phyloP scores from a whole-genome alignment of 2,329 filamentous ascomycete genomes.

The Apiospora rasikravindrae region DNA sequence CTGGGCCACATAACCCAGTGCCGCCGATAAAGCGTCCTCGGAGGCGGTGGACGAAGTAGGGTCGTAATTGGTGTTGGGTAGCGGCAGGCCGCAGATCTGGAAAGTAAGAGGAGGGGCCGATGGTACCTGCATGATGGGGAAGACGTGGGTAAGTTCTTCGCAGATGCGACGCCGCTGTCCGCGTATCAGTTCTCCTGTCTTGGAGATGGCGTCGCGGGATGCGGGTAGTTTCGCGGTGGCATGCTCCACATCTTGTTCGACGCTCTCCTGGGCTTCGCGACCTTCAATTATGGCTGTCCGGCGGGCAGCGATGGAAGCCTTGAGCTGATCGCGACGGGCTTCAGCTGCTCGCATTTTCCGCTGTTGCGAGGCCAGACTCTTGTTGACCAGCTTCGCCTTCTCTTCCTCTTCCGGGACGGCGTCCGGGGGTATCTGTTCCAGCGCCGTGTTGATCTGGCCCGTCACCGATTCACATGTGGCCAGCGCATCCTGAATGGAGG shows the following conservation, averaged over 20 bases:
- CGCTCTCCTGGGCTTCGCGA: constrained; percentile 61
- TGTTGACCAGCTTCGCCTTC: constrained; percentile 51
- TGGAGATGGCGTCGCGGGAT: constrained; percentile 59
- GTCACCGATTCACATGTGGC: constrained; percentile 76
- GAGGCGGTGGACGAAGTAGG: constrained; percentile 50
- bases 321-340: constrained; percentile 70
- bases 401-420: constrained; percentile 56
- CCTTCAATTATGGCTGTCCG: constrained; percentile 71
- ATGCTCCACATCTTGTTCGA: constrained; percentile 65
- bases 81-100: constrained; percentile 76
- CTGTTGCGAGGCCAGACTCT: constrained; percentile 66
- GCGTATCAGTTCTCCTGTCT: constrained; percentile 69
- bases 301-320: constrained; percentile 68
- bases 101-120: constrained; percentile 72
- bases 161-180: constrained; percentile 90
- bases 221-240: constrained; percentile 63
- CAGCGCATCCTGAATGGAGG: constrained; percentile 88
- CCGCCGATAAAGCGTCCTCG: constrained; percentile 78
- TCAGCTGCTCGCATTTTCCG: constrained; percentile 68
- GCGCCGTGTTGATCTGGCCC: constrained; percentile 73
- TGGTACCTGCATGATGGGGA: constrained; percentile 73
- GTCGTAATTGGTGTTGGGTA: constrained; percentile 83
- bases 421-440: constrained; percentile 49
- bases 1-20: constrained; percentile 79
- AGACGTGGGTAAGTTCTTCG: constrained; percentile 79